Evolutionary conservation across 805 yeast genomes (phyloP), one percentile per base, ranked within the genome.

Genomic region (Candida patagonica): DNA sequence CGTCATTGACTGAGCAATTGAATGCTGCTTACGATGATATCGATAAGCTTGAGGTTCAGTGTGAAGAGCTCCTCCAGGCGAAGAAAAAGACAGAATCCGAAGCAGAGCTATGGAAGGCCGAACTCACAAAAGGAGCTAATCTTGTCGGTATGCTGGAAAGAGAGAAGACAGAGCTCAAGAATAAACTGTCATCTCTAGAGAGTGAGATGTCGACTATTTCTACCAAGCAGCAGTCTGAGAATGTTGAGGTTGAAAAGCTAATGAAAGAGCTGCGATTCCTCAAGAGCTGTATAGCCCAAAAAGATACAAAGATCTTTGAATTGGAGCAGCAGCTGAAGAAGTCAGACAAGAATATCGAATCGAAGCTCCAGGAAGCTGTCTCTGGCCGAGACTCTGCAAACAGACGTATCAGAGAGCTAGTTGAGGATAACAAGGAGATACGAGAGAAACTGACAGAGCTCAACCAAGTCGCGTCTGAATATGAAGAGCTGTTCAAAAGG

Each of bases 381-480:
- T 43, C 33, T 32, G 56, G 52, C 8, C 49, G 49, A 31, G 51
- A 41, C 13, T 30, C 53, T 21, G 66, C 73, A 5, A 60, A 60
- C 43, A 56, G 54, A 23, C 59, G 65, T 26, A 48, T 71, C 13
- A 55, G 62, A 35, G 56, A 61, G 4, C 52, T 70, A 19, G 52
- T 67, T 1, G 59, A 58, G 2, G 80, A 71, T 43, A 75, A 74
- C 46, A 57, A 57, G 21, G 58, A 53, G n/a, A 52, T 74, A 13
- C 57, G 67, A 26, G 53, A 50, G 6, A 65, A 68, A 41, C 38
- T 76, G n/a, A 56, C 58, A 7, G 43, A 55, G 5, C 52, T 66
- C 15, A 66, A 64, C 37, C 55, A 55, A 15, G 62, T 70, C 1
- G 56, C 65, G 6, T 44, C 56, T 2, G 65, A 61, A 33, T 55